Base-by-base conservation (phyloP, 2,329 filamentous ascomycete species). In the Aspergillus sp. region DNA sequence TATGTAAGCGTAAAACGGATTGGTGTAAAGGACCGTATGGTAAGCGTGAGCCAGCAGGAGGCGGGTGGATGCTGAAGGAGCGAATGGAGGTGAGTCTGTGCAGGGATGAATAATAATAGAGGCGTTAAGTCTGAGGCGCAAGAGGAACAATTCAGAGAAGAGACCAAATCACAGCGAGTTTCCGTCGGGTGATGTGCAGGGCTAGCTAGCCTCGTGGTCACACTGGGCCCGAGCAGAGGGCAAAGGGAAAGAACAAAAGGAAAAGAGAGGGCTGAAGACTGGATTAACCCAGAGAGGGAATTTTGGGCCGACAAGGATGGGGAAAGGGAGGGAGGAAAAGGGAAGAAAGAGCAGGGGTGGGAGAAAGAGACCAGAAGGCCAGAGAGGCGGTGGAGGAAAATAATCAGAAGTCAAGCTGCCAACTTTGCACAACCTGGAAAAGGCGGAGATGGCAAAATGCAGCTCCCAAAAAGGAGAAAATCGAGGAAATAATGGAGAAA, bases 161-260 rank as follows among this genome's bases (percentile, higher is more conserved):
- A 41, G 34, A 64, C 62, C 68, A 66, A 71, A 68, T 72, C 67
- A 72, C 63, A 68, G 64, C 60, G 57, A 68, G 68, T 59, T 68
- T 57, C 69, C 64, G 71, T 67, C 71, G 71, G 70, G 69, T 71
- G 70, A 73, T 73, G 64, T 69, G 68, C 71, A 69, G 68, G 67
- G 66, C 71, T 71, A 72, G 69, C 70, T 71, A 72, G 68, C 70
- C 70, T 72, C 69, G 68, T 70, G 68, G 67, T 65, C 68, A 70
- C 64, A 60, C 61, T 66, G 64, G 51, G 65, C 58, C 66, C 61
- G 61, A 64, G 61, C 34, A 54, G 62, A 56, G 62, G 56, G 62
- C 41, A 28, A 54, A 50, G 56, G 57, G 56, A 54, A 59, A 62
- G 57, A 60, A 60, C 54, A 60, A 56, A 61, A 64, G 41, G 47